Base-by-base conservation (phyloP, 805 yeast genomes). In the Starmera caribaea region DNA sequence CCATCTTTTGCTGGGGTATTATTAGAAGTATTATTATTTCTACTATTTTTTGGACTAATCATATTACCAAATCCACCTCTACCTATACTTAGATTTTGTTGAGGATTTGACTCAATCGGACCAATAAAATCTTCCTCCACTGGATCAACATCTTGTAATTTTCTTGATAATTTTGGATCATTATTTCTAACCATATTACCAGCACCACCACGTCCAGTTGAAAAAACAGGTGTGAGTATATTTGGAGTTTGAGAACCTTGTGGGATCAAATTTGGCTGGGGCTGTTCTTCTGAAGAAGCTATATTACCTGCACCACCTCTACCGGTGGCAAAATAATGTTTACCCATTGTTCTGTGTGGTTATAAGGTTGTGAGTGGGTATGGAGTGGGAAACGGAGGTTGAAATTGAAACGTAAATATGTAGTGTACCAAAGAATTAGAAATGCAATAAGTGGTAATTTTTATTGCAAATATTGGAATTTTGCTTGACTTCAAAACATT, bases 281-380 rank as follows among this genome's bases (percentile, higher is more conserved):
- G 76, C 21, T 63, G 56, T 28, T 63, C 57, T 32, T 54, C 48
- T 11, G 73, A 55, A 3, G 64, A 48, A 47, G 70, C 64, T 40
- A 81, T 74, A 57, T 81, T 81, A 6, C 89, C 89, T 1, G 81
- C 81, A 9, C 90, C 90, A 10, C 90, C 90, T 46, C 90, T 69
- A 5, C 89, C 89, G 0, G 88, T 81, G n/a, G 85, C 69, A 47
- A 71, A 72, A 51, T 61, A 71, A 24, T 65, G 63, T 35, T 48
- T 50, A 8, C 40, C 39, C 32, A 37, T 37, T 17, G 5, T 16
- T 17, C 8, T n/a, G 14, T 14, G 36, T 34, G n/a, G 38, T 40
- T 14, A 11, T n/a, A 30, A 9, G 6, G 8, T 30, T 30, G 14
- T 14, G 9, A 4, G 26, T 43, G 44, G 6, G 9, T 2, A 27